Evolutionary conservation across 768 basidiomycete genomes (phyloP).

Genomic region (Rhodotorula paludigena): DNA sequence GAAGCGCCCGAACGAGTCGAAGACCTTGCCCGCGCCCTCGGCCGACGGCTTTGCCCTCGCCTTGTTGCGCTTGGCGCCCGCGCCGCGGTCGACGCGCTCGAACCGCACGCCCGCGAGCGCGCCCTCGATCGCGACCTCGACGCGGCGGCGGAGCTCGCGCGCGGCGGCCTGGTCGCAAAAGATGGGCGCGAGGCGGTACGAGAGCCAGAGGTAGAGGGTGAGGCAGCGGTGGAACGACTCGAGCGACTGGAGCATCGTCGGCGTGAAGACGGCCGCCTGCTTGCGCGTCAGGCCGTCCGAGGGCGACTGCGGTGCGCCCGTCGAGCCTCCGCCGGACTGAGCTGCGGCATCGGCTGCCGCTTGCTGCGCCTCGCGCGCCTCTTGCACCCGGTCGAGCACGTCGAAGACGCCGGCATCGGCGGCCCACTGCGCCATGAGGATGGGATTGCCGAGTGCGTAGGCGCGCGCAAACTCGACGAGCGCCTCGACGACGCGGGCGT

Average conservation of each 20-base stretch:
- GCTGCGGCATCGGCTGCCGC: not conserved
- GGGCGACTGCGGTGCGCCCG: not conserved
- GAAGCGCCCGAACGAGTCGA: not conserved
- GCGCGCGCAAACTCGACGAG: slow-evolving; percentile 49
- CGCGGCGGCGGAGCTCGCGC: slow-evolving; percentile 56
- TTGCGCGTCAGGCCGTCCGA: no score
- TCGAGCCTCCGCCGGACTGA: not conserved
- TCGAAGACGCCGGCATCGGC: slow-evolving; percentile 49
- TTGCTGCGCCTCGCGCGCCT: slow-evolving; percentile 2
- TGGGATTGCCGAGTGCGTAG: slow-evolving; percentile 51
- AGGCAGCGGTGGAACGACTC: slow-evolving; percentile 73
- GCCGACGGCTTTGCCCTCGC: not conserved
- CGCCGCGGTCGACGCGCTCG: slow-evolving; percentile 19
- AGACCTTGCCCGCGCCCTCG: not conserved
- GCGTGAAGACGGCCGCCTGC: slow-evolving; percentile 9
- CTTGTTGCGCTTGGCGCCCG: slow-evolving; percentile 23
- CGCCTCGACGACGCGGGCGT: slow-evolving; percentile 42
- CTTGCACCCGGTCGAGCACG: slow-evolving; percentile 49
- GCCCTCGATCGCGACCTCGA: slow-evolving; percentile 67
- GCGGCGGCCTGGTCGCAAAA: slow-evolving; percentile 61
- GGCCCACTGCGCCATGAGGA: slow-evolving; percentile 52
- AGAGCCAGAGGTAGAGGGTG: slow-evolving; percentile 79
- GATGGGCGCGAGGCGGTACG: slow-evolving; percentile 62
- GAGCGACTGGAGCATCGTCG: slow-evolving; percentile 47
- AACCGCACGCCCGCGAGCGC: slow-evolving; percentile 43